phyloP scores from a whole-genome alignment of 2,329 filamentous ascomycete genomes.

The Trichoderma arundinaceum region DNA sequence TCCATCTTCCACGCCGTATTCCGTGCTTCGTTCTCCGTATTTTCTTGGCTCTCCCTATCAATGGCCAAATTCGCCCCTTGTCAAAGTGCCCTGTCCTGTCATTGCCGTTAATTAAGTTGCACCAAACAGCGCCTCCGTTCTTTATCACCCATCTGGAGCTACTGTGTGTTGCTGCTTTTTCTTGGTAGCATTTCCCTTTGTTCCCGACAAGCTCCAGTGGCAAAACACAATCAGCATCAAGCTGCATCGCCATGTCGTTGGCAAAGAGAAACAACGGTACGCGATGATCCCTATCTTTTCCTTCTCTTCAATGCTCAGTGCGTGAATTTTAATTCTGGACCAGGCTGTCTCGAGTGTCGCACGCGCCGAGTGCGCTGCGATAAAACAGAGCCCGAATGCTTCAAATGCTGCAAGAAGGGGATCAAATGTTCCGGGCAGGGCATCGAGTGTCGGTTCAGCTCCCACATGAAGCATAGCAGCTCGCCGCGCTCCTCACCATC shows the following conservation, averaged over 20 bases:
- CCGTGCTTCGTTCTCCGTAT: constrained; percentile 16
- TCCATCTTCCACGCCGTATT: constrained; percentile 9
- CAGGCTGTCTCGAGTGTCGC: constrained; percentile 27
- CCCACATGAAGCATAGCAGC: constrained; percentile 20
- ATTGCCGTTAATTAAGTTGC: neutral
- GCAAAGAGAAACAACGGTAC: constrained; percentile 28
- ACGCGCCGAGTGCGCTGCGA: constrained; percentile 29
- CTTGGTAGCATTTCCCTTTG: neutral
- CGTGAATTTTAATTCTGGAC: constrained; percentile 8
- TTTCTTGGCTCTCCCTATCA: constrained; percentile 12
- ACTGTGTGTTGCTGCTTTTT: neutral
- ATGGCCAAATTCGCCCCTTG: constrained; percentile 14
- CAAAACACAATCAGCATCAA: neutral
- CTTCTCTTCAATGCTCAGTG: neutral
- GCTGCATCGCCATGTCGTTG: constrained; percentile 11
- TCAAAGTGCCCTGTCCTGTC: neutral
- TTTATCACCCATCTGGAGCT: neutral
- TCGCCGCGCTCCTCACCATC: constrained; percentile 2
- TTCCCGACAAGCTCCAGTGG: neutral
- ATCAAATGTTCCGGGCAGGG: constrained; percentile 26
- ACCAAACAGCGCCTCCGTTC: constrained; percentile 5
- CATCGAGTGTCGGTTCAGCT: constrained; percentile 25
- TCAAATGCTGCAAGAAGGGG: constrained; percentile 29
- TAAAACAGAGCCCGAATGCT: constrained; percentile 26
- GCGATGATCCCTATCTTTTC: neutral